Conservation (phyloP, 257 asterid genomes). For the Thymus mandschuricus region DNA sequence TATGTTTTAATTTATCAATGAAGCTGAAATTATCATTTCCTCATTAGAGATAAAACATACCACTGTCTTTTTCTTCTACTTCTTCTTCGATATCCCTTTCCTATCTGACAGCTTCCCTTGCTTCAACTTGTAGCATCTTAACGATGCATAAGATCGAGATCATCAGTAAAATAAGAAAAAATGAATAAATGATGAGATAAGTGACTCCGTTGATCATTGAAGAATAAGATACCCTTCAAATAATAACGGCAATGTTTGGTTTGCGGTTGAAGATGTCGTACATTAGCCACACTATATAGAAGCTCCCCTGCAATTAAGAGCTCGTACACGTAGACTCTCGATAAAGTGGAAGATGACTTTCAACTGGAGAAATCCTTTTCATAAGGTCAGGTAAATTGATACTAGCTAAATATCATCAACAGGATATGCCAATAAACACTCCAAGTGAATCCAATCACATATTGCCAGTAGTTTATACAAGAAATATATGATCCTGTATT, state of each 20-base stretch:
- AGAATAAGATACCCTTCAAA: background rate
- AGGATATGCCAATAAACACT: background rate
- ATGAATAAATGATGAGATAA: constrained; percentile 8
- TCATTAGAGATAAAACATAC: constrained; percentile 4
- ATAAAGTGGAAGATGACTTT: constrained; percentile 10
- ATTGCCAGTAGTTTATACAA: background rate
- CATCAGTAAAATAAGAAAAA: background rate
- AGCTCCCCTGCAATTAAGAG: background rate
- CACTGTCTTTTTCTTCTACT: background rate
- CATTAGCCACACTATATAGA: constrained; percentile 4
- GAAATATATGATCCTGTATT: background rate
- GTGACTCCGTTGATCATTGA: constrained; percentile 11
- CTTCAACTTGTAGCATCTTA: constrained; percentile 8
- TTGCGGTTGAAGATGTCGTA: background rate
- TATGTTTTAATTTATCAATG: constrained; percentile 13
- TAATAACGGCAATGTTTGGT: constrained; percentile 15
- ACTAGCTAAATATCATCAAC: background rate
- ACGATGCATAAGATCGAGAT: background rate
- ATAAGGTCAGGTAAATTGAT: background rate
- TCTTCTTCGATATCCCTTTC: background rate
- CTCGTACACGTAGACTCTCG: constrained; percentile 7
- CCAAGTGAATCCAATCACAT: constrained; percentile 4
- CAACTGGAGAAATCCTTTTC: background rate
- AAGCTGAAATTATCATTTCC: constrained; percentile 11
- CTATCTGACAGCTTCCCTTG: constrained; percentile 9